Base-by-base conservation (phyloP, 2,329 filamentous ascomycete species). In the Diplodia corticola region DNA sequence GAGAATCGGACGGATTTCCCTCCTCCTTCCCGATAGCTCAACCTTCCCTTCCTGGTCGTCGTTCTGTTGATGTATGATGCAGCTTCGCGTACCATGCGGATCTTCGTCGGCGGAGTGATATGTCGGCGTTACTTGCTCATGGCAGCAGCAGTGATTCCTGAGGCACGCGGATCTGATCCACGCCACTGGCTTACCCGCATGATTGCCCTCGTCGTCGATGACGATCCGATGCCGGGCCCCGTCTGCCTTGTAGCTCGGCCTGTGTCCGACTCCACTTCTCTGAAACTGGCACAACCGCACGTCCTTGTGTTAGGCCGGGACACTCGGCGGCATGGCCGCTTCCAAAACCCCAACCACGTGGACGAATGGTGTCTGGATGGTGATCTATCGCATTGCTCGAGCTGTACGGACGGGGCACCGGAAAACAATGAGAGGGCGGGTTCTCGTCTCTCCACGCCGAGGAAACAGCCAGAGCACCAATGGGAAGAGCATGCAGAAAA, bases 311-410 rank as follows among this genome's bases (percentile, higher is more conserved):
- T 40, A 35, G 40, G 40, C 57, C 49, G 28, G 26, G 20, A n/a
- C 13, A 35, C 4, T n/a, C 44, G 17, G 15, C 20, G 30, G 20
- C 37, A 12, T 22, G 17, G 28, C 20, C 12, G 17, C n/a, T 37
- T 20, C 22, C 33, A 24, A 24, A 37, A 17, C 49, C 33, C 5
- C 17, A 22, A 48, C 57, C 57, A 61, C 57, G 57, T 61, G 57
- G 57, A 61, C 57, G 57, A 61, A 61, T 61, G 6, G 20, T 9
- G 9, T 49, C 17, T 20, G 15, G 9, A 20, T 49, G 44, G 6
- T 35, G 57, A 61, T 28, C 44, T 61, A 61, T 61, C 57, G 57
- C 57, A 61, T 61, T 61, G 33, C 33, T 35, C 55, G 30, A 17
- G 57, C 40, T 20, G n/a, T 44, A 28, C 5, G 26, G 49, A 28